A percentile compares a stretch with the other conserved stretches of the same genome.
Evolutionary conservation across 140 eudicot genomes (phyloP).

Genomic region (Stevia rebaudiana): DNA sequence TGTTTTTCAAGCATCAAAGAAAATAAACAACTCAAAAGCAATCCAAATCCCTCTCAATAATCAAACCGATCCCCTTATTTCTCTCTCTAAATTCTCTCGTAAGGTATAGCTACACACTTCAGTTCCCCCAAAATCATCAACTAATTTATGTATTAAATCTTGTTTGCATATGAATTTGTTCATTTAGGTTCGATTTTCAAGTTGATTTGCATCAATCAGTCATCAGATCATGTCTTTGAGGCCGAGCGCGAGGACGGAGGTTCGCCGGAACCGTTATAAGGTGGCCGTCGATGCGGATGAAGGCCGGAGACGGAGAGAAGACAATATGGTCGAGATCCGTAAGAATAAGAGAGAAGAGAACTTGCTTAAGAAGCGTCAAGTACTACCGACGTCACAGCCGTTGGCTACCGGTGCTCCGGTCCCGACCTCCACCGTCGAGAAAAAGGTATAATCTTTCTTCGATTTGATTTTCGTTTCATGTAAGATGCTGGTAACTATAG

Average conservation of each 20-base stretch:
- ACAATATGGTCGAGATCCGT: conserved; percentile 91
- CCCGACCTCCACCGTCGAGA: conserved; percentile 38
- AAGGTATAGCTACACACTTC: conserved; percentile 16
- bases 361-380: conserved; percentile 92
- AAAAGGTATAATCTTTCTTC: conserved; percentile 44
- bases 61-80: not conserved
- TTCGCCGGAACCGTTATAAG: conserved; percentile 86
- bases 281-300: conserved; percentile 90
- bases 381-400: conserved; percentile 43
- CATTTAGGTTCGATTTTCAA: conserved; percentile 20
- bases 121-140: not conserved
- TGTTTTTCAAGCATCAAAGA: too few relatives aligned
- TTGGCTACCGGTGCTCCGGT: conserved; percentile 32
- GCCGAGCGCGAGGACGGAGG: conserved; percentile 82
- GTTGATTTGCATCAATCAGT: too few relatives aligned
- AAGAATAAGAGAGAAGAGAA: conserved; percentile 84
- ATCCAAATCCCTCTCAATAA: too few relatives aligned
- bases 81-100: conserved; percentile 27
- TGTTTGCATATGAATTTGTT: not conserved
- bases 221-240: conserved; percentile 63
- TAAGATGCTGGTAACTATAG: not conserved
- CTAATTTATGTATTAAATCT: not conserved
- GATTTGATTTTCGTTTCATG: not conserved
- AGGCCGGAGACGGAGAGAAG: conserved; percentile 85
- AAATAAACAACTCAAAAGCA: too few relatives aligned